Base-by-base conservation (phyloP, 2,329 filamentous ascomycete genomes). In the Fusarium chuoi region DNA sequence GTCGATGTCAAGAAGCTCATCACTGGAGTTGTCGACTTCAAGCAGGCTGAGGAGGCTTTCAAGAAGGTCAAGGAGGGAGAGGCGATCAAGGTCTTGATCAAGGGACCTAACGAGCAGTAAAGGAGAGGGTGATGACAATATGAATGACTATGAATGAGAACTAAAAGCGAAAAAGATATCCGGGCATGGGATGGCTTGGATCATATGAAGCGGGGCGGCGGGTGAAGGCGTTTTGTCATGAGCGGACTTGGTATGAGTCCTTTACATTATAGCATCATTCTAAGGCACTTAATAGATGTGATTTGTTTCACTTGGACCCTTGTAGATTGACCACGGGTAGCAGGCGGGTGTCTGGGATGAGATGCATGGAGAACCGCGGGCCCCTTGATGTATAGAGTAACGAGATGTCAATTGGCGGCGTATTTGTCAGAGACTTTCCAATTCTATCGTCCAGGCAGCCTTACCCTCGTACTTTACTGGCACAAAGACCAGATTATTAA, bases 1-100 rank as follows among this genome's bases (percentile, higher is more conserved):
- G 89, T 98, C 45, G 90, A 93, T 49, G 92, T 95, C 68, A 97
- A 97, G 89, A 90, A 90, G 82, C 86, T 98, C 70, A 91, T 98
- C 73, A 94, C 93, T 20, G 88, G 89, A 36, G 90, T 91, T 35
- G 94, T 98, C 58, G 87, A 89, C 55, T 98, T 98, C 79, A 86
- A 89, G 75, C 87, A 96, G 71, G 96, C 96, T 0, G 94, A 97
- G 84, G 87, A 92, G 79, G 96, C 96, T 0, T 98, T 98, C 80
- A 88, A 91, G 79, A 93, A 95, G 83, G 94, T 97, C 45, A 95
- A 94, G 87, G 89, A 89, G 76, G 95, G 95, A 6, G 92, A 96
- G 85, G 91, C 90, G 26, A 92, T 93, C 79, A 93, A 93, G 86
- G 87, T 91, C 28, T 77, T 93, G 75, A 93, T 93, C 78, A 88